Evolutionary conservation across 225 moss, liverwort and hornwort species (phyloP).

Genomic region (Physcomitrellopsis africana): DNA sequence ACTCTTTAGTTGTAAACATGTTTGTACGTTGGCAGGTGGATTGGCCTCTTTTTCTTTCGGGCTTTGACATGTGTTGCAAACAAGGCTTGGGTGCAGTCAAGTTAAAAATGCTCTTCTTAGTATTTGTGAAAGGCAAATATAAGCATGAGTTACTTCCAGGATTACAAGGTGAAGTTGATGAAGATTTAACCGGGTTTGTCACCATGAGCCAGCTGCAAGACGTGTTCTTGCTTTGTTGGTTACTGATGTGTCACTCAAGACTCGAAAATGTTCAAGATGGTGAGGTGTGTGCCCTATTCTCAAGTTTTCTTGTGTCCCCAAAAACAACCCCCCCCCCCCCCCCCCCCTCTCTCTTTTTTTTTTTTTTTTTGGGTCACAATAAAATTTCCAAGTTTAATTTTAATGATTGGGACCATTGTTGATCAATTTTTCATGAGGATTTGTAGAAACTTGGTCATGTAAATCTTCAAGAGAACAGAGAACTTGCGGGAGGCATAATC

Average conservation of each 20-base stretch:
- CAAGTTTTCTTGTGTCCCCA: background rate
- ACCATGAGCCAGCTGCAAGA: conserved; percentile 76
- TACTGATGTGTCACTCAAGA: conserved; percentile 75
- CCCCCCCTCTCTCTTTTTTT: too few relatives aligned
- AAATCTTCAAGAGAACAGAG: background rate
- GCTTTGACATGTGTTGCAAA: conserved; percentile 59
- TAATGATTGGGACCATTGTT: background rate
- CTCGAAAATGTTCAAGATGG: conserved; percentile 54
- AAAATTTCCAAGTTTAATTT: background rate
- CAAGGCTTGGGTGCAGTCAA: conserved; percentile 62
- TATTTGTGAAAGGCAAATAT: conserved; percentile 60
- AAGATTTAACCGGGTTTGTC: conserved; percentile 65
- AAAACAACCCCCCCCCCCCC: too few relatives aligned
- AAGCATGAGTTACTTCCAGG: conserved; percentile 51
- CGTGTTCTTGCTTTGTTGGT: conserved; percentile 81
- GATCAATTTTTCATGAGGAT: conserved; percentile 1
- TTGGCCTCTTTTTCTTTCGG: conserved; percentile 62
- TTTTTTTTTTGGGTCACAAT: too few relatives aligned
- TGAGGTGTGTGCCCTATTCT: conserved; percentile 41
- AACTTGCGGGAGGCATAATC: background rate
- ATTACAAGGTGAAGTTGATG: conserved; percentile 52
- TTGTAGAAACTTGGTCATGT: conserved; percentile 2
- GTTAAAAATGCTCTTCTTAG: conserved; percentile 59
- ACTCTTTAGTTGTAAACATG: conserved; percentile 21
- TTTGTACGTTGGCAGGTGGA: conserved; percentile 57